phyloP scores from a whole-genome alignment of 495 filamentous ascomycete genomes.

The Chaetomium fimeti region DNA sequence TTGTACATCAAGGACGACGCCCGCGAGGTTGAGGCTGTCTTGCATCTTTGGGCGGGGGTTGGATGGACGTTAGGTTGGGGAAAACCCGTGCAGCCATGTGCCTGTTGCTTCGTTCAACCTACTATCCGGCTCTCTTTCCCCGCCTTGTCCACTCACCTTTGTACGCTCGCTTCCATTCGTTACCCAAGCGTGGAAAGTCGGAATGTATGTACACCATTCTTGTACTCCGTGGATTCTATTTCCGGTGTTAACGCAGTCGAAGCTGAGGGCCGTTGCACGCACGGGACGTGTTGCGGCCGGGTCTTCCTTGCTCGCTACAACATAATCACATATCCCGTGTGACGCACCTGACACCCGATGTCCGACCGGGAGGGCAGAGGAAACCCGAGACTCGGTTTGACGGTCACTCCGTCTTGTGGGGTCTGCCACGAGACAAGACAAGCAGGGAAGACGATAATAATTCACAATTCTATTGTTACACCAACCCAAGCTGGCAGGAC shows the following conservation, averaged over 20 bases:
- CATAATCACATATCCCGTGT: background rate
- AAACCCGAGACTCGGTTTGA: background rate
- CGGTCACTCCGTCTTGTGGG: background rate
- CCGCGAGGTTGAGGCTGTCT: background rate
- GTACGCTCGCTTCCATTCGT: background rate
- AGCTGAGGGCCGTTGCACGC: background rate
- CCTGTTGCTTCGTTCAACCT: background rate
- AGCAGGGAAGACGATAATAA: background rate
- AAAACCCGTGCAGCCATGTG: background rate
- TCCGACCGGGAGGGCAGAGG: background rate
- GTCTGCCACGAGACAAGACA: background rate
- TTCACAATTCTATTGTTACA: slow-evolving; percentile 18
- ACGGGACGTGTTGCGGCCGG: background rate
- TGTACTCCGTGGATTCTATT: background rate
- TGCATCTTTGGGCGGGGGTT: background rate
- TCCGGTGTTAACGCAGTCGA: background rate
- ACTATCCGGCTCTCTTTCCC: background rate
- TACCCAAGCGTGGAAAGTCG: background rate
- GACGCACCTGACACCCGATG: background rate
- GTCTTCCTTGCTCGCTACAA: background rate
- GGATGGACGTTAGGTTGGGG: slow-evolving; percentile 6
- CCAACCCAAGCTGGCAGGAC: background rate
- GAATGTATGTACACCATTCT: background rate
- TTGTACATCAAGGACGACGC: no score
- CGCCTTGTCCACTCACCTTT: background rate